Conservation (phyloP, 148 eudicot species). For the Arbutus unedo region DNA sequence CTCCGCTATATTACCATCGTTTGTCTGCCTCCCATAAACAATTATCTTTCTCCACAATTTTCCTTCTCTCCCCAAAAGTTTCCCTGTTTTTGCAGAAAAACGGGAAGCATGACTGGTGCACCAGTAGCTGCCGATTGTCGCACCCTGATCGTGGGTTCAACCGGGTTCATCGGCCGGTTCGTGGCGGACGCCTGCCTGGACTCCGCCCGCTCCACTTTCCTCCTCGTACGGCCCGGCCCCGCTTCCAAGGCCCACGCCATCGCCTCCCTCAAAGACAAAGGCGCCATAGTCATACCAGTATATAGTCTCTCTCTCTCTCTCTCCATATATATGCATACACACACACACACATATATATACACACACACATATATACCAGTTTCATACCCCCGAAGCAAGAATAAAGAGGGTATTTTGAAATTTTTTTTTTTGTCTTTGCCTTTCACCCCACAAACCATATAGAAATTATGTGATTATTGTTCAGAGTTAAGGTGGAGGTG, state of each 20-base stretch:
- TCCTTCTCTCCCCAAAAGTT: not conserved
- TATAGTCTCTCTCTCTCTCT: not conserved
- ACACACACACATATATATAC: too few relatives aligned
- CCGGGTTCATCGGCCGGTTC: constrained; percentile 28
- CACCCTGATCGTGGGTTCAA: constrained; percentile 20
- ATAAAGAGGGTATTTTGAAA: too few relatives aligned
- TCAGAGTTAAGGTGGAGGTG: too few relatives aligned
- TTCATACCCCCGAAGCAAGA: too few relatives aligned
- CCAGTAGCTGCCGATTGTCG: constrained; percentile 13
- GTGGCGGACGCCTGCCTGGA: constrained; percentile 21
- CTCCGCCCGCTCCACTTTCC: constrained; percentile 18
- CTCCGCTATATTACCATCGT: too few relatives aligned
- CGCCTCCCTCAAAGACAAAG: constrained; percentile 19
- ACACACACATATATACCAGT: too few relatives aligned
- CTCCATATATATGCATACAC: not conserved
- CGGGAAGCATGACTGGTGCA: constrained; percentile 1
- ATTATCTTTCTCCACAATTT: not conserved
- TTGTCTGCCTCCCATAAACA: too few relatives aligned
- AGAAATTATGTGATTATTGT: too few relatives aligned
- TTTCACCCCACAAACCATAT: too few relatives aligned
- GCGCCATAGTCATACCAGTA: constrained; percentile 16
- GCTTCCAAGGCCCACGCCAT: constrained; percentile 14
- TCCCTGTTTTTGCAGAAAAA: not conserved
- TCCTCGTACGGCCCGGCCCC: constrained; percentile 13
- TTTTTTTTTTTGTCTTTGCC: too few relatives aligned